phyloP scores from a whole-genome alignment of 1,284 basidiomycete genomes.

The Moniliophthora roreri region DNA sequence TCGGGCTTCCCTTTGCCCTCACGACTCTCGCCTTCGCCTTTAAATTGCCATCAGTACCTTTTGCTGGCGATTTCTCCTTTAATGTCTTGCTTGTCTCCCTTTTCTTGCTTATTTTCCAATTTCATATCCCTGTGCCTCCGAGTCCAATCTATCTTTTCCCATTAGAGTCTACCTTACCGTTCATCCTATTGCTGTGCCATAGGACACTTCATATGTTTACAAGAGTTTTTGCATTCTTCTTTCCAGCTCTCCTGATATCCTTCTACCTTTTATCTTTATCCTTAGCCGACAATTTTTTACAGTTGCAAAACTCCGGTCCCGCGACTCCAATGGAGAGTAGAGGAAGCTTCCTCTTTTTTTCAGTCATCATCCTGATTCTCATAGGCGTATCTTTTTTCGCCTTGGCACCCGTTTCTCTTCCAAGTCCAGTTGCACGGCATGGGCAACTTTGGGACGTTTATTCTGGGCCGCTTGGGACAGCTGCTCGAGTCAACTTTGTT shows the following conservation, averaged over 20 bases:
- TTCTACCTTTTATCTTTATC: conserved; percentile 44
- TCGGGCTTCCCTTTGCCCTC: conserved; percentile 29
- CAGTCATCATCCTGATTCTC: conserved; percentile 33
- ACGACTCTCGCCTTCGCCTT: conserved; percentile 30
- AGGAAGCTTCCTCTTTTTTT: conserved; percentile 37
- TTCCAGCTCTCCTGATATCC: conserved; percentile 43
- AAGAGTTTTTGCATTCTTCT: conserved; percentile 44
- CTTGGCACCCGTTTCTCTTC: conserved; percentile 22
- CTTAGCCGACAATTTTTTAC: conserved; percentile 29
- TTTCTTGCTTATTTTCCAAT: conserved; percentile 37
- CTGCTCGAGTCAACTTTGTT: conserved; percentile 44
- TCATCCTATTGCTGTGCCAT: conserved; percentile 40
- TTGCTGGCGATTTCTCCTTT: conserved; percentile 38
- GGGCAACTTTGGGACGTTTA: conserved; percentile 47
- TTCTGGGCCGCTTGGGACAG: conserved; percentile 38
- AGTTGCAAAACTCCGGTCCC: conserved; percentile 1
- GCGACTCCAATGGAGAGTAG: conserved; percentile 47
- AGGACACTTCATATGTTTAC: conserved; percentile 36
- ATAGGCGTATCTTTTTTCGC: conserved; percentile 33
- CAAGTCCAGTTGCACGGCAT: conserved; percentile 13
- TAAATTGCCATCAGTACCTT: conserved; percentile 34
- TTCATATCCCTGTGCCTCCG: conserved; percentile 42
- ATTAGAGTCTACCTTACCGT: conserved; percentile 36
- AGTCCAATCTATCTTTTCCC: conserved; percentile 43
- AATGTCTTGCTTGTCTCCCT: conserved; percentile 38